phyloP scores from a whole-genome alignment of 805 yeast species.

The Yarrowia deformans region DNA sequence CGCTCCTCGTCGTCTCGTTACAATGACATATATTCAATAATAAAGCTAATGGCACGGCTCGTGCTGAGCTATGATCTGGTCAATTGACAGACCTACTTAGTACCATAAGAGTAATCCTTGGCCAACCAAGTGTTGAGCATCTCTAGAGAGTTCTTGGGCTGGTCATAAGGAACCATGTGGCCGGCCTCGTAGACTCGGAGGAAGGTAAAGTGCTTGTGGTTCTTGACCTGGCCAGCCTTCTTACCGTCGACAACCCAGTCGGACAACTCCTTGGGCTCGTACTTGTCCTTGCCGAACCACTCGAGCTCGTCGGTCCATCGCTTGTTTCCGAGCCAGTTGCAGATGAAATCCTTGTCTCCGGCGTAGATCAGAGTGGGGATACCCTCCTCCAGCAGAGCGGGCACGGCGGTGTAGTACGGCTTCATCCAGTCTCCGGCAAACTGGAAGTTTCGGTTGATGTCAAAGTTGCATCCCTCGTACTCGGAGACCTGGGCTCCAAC shows the following conservation, averaged over 20 bases:
- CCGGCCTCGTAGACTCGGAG: constrained; percentile 83
- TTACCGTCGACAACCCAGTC: constrained; percentile 51
- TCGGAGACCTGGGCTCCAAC: constrained; percentile 89
- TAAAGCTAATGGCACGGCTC: neutral
- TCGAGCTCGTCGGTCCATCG: constrained; percentile 82
- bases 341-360: constrained; percentile 91
- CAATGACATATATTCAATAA: neutral
- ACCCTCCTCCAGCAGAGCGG: constrained; percentile 65
- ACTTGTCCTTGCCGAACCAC: constrained; percentile 66
- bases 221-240: constrained; percentile 73
- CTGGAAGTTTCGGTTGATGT: constrained; percentile 76
- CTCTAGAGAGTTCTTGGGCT: constrained; percentile 73
- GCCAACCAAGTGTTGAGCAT: constrained; percentile 79
- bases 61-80: neutral
- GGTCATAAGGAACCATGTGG: constrained; percentile 92
- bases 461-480: constrained; percentile 81
- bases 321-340: constrained; percentile 91
- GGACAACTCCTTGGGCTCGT: constrained; percentile 57
- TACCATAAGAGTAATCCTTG: constrained; percentile 53
- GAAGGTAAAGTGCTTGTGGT: constrained; percentile 73
- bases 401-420: constrained; percentile 65
- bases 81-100: neutral
- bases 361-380: constrained; percentile 87
- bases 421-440: constrained; percentile 71
- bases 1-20: too few species aligned